phyloP scores from a whole-genome alignment of 2,329 filamentous ascomycete genomes.

The Mycocentrospora acerina region DNA sequence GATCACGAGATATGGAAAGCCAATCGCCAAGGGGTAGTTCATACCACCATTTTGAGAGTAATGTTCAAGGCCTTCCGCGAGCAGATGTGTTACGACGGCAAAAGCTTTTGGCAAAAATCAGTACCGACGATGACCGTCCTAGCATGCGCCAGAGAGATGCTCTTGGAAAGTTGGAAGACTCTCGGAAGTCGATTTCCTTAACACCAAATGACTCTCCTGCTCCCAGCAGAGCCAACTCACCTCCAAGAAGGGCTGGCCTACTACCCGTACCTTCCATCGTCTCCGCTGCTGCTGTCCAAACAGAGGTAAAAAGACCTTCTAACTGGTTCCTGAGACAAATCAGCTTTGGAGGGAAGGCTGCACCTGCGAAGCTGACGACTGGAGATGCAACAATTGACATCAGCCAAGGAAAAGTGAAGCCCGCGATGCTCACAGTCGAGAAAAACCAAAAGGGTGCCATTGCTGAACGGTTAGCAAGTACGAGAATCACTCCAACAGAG shows the following conservation, averaged over 20 bases:
- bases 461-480: conserved; percentile 40
- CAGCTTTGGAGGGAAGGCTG: conserved; percentile 40
- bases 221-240: conserved; percentile 32
- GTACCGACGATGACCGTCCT: conserved; percentile 11
- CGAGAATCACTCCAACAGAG: conserved; percentile 28
- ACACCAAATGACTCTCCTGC: conserved; percentile 31
- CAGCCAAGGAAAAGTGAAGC: conserved; percentile 34
- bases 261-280: conserved; percentile 10
- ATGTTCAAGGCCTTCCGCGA: conserved; percentile 20
- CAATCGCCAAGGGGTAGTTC: conserved; percentile 23
- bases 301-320: conserved; percentile 24
- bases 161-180: conserved; percentile 28
- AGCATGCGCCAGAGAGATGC: conserved; percentile 22
- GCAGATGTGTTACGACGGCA: conserved; percentile 37
- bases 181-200: conserved; percentile 15
- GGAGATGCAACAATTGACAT: conserved; percentile 36
- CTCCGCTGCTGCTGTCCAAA: conserved; percentile 7
- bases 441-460: conserved; percentile 41
- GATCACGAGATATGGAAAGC: conserved; percentile 17
- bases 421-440: conserved; percentile 36
- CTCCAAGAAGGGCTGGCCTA: conserved; percentile 25
- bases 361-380: conserved; percentile 30
- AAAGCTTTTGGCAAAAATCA: conserved; percentile 15
- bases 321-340: conserved; percentile 43
- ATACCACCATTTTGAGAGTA: conserved; percentile 12